Percentiles rank a stretch among this genome's conserved stretches.
Conservation (phyloP, 495 filamentous ascomycete genomes). For the Penicillium robsamsonii region DNA sequence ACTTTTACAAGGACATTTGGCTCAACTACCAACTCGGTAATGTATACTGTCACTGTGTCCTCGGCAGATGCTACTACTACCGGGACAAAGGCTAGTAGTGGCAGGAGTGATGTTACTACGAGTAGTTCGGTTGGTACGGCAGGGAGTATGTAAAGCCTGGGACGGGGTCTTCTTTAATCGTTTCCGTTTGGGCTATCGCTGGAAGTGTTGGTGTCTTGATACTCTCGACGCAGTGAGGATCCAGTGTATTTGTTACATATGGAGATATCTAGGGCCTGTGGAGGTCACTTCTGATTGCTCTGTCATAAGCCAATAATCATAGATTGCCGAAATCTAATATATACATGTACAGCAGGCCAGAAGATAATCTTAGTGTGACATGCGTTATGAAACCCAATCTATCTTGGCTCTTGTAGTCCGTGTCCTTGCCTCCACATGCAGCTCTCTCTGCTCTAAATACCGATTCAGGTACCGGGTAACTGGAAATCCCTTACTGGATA, state of each 20-base stretch:
- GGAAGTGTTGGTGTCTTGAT: not conserved
- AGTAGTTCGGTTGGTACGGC: not conserved
- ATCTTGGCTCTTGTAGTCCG: not conserved
- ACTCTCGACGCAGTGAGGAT: not conserved
- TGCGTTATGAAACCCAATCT: not conserved
- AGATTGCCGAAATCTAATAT: not conserved
- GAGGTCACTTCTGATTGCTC: not conserved
- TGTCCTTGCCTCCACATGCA: not conserved
- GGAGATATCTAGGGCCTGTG: not conserved
- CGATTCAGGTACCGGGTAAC: not conserved
- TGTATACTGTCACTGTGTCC: slow-evolving; percentile 13
- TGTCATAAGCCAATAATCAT: not conserved
- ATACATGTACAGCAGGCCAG: not conserved
- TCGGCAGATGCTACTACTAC: not conserved
- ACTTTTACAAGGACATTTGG: slow-evolving; percentile 22
- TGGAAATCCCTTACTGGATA: slow-evolving; percentile 23
- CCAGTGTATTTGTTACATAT: not conserved
- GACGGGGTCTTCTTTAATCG: not conserved
- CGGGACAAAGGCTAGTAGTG: not conserved
- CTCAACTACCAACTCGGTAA: not conserved
- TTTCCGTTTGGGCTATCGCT: not conserved
- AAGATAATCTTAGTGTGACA: not conserved
- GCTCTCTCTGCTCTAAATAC: not conserved
- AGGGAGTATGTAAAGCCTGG: not conserved
- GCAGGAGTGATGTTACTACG: not conserved